Conservation (phyloP, 148 eudicot species). For the Bassia scoparia region DNA sequence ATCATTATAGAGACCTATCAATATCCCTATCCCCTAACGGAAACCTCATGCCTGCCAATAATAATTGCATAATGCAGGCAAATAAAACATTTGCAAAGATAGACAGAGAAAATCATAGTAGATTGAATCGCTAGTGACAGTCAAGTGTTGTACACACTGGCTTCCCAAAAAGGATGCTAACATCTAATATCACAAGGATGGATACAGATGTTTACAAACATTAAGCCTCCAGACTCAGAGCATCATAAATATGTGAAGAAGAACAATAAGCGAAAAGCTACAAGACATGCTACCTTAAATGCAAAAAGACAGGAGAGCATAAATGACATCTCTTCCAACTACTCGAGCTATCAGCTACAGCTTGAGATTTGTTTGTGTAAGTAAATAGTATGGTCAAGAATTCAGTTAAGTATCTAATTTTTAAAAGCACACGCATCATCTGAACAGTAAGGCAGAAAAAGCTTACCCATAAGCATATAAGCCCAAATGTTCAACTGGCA, state of each 20-base stretch:
- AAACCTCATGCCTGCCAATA: too few species aligned
- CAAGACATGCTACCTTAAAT: neutral
- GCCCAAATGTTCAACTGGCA: constrained; percentile 91
- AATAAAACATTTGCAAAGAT: too few species aligned
- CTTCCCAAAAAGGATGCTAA: neutral
- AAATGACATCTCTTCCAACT: neutral
- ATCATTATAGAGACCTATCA: too few species aligned
- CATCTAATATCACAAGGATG: neutral
- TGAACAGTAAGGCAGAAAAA: neutral
- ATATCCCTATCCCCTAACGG: too few species aligned
- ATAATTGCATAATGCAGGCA: too few species aligned
- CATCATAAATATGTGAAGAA: neutral
- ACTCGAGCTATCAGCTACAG: too few species aligned
- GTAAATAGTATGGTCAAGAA: neutral
- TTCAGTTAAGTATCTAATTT: neutral
- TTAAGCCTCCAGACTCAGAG: neutral
- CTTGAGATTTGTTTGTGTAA: neutral
- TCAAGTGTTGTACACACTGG: neutral
- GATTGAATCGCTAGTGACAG: too few species aligned
- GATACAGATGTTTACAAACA: neutral
- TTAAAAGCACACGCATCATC: neutral
- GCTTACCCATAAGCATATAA: constrained; percentile 90
- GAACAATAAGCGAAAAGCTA: neutral
- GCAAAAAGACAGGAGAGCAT: neutral
- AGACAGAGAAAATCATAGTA: too few species aligned